Evolutionary conservation across 2,329 filamentous ascomycete species (phyloP), one percentile per base, ranked within the genome.

Genomic region (Microthyrium microscopicum): DNA sequence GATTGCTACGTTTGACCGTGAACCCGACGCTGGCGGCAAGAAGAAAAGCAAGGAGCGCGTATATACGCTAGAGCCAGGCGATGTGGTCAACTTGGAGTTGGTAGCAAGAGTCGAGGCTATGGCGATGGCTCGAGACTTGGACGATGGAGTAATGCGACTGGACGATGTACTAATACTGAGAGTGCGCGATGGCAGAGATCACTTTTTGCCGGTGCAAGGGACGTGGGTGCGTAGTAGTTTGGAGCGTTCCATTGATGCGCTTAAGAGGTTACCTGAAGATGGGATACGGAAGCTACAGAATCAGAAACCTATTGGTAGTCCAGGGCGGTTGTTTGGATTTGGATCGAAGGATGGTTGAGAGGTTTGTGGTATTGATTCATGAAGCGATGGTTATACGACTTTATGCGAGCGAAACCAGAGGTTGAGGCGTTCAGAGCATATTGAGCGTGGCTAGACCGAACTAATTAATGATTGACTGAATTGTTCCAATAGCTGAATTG

Each of bases 131-230:
- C 71, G 69, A 13, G 58, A 65, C 2, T 63, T 98, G 24, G 95
- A 95, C 43, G 64, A 77, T 34, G 72, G 70, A 12, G 61, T 64
- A 2, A 51, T 61, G 4, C 60, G 59, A 5, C 59, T 98, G 0
- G 87, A 95, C 40, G 84, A 95, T 42, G 75, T 98, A 3, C 62
- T 98, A 5, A 77, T 98, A 2, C 64, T 98, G 6, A 74, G 84
- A 1, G 80, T 98, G 4, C 66, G 73, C 8, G 71, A 77, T 33
- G 91, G 91, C 1, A 70, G 84, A 30, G 89, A 98, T 46, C 80
- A 95, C 49, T 98, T 98, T 49, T 71, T 98, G 25, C 77, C 84
- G 0, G 63, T 93, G 1, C 73, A 70, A 17, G 89, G 70, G 0
- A 61, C 57, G 1, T 98, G 89, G 87, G 60, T 77, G 3, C 78